Evolutionary conservation across 441 rosid genomes (phyloP), one percentile per base, ranked within the genome.

Genomic region (Hura crepitans): DNA sequence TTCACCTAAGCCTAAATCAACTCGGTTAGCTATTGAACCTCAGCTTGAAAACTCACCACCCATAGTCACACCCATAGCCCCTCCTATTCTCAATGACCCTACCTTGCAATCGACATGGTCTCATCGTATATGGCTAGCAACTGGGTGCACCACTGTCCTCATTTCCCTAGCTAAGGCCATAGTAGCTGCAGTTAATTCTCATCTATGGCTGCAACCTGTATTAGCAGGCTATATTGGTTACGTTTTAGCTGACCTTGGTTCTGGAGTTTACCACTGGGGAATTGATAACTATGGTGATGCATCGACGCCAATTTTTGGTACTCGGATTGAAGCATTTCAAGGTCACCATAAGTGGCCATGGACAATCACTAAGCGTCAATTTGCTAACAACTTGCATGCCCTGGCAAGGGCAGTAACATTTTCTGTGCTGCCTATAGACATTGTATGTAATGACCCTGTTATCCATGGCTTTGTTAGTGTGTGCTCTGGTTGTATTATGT

Each of bases 271-370:
- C 81, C 97, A 91, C 42, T 91, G 98, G 98, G 96, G 89, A 18
- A 88, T 87, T 0, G 97, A 93, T 68, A 93, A 93, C 74, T 91
- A 89, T 2, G 98, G 97, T 0, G 87, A 82, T 65, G 91, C 66
- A 28, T 84, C 90, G 0, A 91, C 96, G 1, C 93, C 88, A 0
- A 3, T 91, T 20, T 86, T 93, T 8, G 93, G 98, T 46, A 0
- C 77, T 9, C 97, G 91, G 59, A 91, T 91, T 7, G 96, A 89
- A 75, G 96, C 95, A 31, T 91, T 89, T 68, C 96, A 87, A 62
- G 97, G 98, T 27, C 98, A 93, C 74, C 97, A 93, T 66, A 89
- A 80, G 80, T 91, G 85, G 90, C 97, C 97, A 17, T 88, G 97
- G 96, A 87, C 82, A 4, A 89, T 91, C 81, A 89, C 92, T 5